phyloP scores from a whole-genome alignment of 228 moss, liverwort and hornwort genomes.

The Sphagnum magellanicum region DNA sequence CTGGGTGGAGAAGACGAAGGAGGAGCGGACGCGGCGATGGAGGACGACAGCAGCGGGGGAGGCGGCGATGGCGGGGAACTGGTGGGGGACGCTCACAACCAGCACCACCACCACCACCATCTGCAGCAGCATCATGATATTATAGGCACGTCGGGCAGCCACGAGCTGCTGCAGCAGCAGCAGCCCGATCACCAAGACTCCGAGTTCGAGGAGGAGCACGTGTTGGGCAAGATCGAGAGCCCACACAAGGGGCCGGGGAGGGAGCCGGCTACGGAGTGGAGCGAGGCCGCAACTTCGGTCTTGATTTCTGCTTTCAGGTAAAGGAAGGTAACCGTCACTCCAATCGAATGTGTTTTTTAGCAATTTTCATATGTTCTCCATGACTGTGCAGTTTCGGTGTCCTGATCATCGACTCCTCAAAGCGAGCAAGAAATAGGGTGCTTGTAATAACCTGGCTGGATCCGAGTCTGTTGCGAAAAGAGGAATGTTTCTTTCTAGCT shows the following conservation, averaged over 20 bases:
- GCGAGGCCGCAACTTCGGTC: conserved; percentile 46
- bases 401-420: too few relatives aligned
- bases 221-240: conserved; percentile 9
- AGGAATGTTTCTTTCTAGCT: too few relatives aligned
- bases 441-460: too few relatives aligned
- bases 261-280: conserved; percentile 63
- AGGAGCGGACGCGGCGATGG: neutral
- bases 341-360: too few relatives aligned
- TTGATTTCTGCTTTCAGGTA: conserved; percentile 55
- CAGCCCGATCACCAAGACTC: neutral
- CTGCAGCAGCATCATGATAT: neutral
- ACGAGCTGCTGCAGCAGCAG: neutral
- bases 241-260: conserved; percentile 16
- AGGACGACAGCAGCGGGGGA: neutral
- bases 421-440: too few relatives aligned
- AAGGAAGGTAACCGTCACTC: too few relatives aligned
- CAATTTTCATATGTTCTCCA: too few relatives aligned
- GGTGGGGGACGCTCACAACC: neutral
- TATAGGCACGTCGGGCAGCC: neutral
- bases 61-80: neutral
- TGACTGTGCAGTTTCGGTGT: too few relatives aligned
- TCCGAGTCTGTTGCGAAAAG: too few relatives aligned
- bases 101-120: neutral
- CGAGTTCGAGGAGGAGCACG: neutral
- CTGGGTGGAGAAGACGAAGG: neutral